Base-by-base conservation (phyloP, 2,329 filamentous ascomycete species). In the Capronia epimyces region DNA sequence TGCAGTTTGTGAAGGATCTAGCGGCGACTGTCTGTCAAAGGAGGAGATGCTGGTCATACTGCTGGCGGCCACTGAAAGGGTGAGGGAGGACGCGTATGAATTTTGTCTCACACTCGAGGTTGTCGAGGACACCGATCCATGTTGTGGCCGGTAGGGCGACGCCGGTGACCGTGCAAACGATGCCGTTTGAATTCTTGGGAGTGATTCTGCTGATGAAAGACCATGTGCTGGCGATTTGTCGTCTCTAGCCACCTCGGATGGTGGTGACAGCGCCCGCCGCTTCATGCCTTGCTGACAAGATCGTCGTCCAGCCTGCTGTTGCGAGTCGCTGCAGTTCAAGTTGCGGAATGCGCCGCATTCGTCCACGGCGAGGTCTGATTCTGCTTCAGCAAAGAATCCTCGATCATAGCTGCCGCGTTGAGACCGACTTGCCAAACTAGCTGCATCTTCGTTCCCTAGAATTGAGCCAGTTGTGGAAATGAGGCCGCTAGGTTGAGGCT, bases 41-140 rank as follows among this genome's bases (percentile, higher is more conserved):
- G 80, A 82, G 40, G 76, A 77, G 57, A 82, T 76, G 63, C 80
- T 85, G 27, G 82, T 84, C 62, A 82, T 75, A 64, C 81, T 86
- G 67, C 81, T 84, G 39, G 77, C 77, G 55, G 68, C 67, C 58
- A 79, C 71, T 15, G 82, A 85, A 16, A 83, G 67, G 8, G 74
- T 75, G 50, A 75, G 71, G 6, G 79, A 80, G 6, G 82, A 85
- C 10, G 80, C 77, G 61, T 83, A 78, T 1, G 82, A 86, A 22
- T 77, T 77, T 40, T 77, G 81, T 56, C 80, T 77, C 53, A 78
- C 75, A 42, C 77, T 70, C 4, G 81, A 85, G n/a, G 81, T 81
- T 7, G 75, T 74, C n/a, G 83, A 83, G 4, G 83, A 86, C 20
- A 84, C 65, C 18, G 82, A 84, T 41, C 80, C 78, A 60, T 81